Conservation (phyloP, 257 asterid species). For the Fraxinus anomala region DNA sequence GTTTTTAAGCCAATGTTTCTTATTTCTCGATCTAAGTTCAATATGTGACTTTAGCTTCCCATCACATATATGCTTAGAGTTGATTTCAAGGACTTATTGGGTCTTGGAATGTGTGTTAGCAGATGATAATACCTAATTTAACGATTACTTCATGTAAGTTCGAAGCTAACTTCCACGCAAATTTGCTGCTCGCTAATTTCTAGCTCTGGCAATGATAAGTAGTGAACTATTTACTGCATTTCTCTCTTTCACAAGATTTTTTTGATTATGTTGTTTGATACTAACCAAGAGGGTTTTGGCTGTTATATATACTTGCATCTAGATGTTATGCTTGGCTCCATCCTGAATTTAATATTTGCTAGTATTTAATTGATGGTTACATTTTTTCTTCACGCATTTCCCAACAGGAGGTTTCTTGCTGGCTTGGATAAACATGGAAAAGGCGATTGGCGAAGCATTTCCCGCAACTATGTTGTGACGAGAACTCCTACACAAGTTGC, state of each 20-base stretch:
- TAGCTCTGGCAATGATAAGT: background rate
- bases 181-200: background rate
- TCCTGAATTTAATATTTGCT: background rate
- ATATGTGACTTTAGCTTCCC: background rate
- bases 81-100: background rate
- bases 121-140: background rate
- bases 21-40: background rate
- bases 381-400: background rate
- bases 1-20: background rate
- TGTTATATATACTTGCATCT: background rate
- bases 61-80: background rate
- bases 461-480: conserved; percentile 78
- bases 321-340: background rate
- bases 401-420: conserved; percentile 70
- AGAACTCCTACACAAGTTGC: conserved; percentile 96
- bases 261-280: background rate
- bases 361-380: background rate
- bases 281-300: background rate
- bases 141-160: background rate
- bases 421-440: conserved; percentile 85
- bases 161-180: background rate
- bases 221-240: background rate
- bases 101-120: background rate
- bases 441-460: conserved; percentile 95
- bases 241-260: background rate